Percentiles rank a stretch among this genome's conserved stretches.
Evolutionary conservation across 78 protist genomes (phyloP).

Genomic region (Planoprotostelium fungivorum): DNA sequence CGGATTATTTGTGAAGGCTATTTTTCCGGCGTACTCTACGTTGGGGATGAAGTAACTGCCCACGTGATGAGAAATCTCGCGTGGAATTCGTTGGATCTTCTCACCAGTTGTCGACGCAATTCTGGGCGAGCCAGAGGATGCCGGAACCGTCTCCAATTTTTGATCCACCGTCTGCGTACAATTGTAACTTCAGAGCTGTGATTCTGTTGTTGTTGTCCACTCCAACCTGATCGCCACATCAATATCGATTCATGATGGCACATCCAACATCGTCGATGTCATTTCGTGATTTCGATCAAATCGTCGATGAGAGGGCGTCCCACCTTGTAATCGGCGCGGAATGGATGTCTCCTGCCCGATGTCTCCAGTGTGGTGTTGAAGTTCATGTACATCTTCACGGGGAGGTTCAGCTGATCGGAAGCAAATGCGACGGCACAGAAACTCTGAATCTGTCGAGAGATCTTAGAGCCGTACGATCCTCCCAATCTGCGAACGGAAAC

Average conservation of each 20-base stretch:
- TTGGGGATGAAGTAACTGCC: neutral
- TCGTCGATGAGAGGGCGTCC: neutral
- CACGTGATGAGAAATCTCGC: neutral
- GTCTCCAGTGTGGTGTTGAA: slow-evolving; percentile 78
- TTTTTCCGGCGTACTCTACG: neutral
- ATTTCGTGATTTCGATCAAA: slow-evolving; percentile 11
- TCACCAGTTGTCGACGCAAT: slow-evolving; percentile 1
- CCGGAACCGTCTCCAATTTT: slow-evolving; percentile 10
- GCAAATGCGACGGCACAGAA: slow-evolving; percentile 68
- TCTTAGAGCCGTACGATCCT: slow-evolving; percentile 98
- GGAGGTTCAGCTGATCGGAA: slow-evolving; percentile 38
- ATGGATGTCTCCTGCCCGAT: slow-evolving; percentile 88
- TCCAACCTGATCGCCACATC: slow-evolving; percentile 76
- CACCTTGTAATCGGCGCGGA: slow-evolving; percentile 47
- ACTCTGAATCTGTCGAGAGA: slow-evolving; percentile 28
- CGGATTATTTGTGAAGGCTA: slow-evolving; percentile 12
- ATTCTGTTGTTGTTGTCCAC: slow-evolving; percentile 42
- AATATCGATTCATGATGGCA: no score
- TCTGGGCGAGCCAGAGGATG: slow-evolving; percentile 39
- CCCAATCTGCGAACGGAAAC: slow-evolving; percentile 77
- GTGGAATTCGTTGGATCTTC: neutral
- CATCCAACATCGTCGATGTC: no score
- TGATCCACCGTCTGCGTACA: slow-evolving; percentile 82
- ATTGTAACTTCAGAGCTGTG: slow-evolving; percentile 21
- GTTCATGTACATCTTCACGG: slow-evolving; percentile 72